These are phyloP conservation scores for Trichoderma cornu-damae DNA, from an alignment of 2,329 filamentous ascomycete species.

Conservation along the genomic window DNA sequence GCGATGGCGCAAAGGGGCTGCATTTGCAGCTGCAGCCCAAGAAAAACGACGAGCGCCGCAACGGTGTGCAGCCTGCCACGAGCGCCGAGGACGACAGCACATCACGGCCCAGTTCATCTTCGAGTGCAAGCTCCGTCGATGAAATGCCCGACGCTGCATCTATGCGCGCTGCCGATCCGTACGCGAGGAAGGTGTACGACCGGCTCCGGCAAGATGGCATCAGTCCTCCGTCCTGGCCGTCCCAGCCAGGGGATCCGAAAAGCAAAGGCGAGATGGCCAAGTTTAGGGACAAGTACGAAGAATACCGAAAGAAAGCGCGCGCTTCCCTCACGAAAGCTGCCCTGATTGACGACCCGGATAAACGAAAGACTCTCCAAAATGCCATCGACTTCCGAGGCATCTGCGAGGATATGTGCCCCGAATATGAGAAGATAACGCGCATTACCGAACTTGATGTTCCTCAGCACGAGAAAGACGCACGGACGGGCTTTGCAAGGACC, in stretches of 20 bases:
- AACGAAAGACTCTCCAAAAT: constrained; percentile 56
- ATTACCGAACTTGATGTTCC: constrained; percentile 58
- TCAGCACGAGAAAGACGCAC: constrained; percentile 47
- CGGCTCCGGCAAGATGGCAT: constrained; percentile 53
- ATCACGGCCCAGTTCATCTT: constrained; percentile 28
- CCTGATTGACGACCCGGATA: constrained; percentile 60
- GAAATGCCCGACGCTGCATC: constrained; percentile 20
- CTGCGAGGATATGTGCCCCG: constrained; percentile 65
- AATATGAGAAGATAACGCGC: constrained; percentile 59
- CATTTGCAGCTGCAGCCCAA: constrained; percentile 2
- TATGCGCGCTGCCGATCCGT: constrained; percentile 32
- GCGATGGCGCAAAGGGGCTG: constrained; percentile 13
- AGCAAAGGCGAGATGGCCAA: constrained; percentile 49
- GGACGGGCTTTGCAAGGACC: constrained; percentile 43
- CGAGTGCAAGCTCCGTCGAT: constrained; percentile 23
- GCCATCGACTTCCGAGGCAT: constrained; percentile 64
- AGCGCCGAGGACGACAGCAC: constrained; percentile 18
- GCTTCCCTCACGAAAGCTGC: constrained; percentile 53
- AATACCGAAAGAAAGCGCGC: constrained; percentile 53
- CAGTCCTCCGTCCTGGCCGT: constrained; percentile 50
- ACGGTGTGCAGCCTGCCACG: constrained; percentile 12
- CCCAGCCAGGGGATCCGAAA: constrained; percentile 48
- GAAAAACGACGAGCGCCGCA: constrained; percentile 3
- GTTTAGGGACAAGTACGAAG: constrained; percentile 52
- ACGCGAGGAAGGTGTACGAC: constrained; percentile 47